These are phyloP conservation scores for Pyrus bretschneideri DNA, from an alignment of 306 rosid species.

Conservation along the genomic window DNA sequence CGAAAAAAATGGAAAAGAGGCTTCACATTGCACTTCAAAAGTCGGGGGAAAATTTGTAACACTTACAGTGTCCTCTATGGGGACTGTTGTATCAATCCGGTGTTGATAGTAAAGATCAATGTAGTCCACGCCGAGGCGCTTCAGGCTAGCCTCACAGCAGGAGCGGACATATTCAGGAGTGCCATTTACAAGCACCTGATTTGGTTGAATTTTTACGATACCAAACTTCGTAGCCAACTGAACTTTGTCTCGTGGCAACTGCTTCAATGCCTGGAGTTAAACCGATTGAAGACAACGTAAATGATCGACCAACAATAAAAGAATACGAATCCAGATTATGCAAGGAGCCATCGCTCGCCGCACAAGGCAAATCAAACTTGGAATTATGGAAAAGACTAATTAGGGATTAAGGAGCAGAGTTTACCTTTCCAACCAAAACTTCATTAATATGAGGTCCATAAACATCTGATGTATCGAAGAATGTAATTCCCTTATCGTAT, in stretches of 20 bases:
- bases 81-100: conserved; percentile 60
- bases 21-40: background rate
- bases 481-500: conserved; percentile 53
- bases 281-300: background rate
- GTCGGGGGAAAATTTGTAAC: background rate
- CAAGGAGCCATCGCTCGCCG: no score
- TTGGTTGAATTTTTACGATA: conserved; percentile 21
- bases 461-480: conserved; percentile 59
- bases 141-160: conserved; percentile 70
- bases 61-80: conserved; percentile 80
- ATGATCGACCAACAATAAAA: background rate
- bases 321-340: background rate
- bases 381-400: background rate
- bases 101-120: conserved; percentile 91
- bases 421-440: conserved; percentile 67
- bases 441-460: conserved; percentile 59
- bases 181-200: conserved; percentile 40
- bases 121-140: conserved; percentile 61
- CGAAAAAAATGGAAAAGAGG: background rate
- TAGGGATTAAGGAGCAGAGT: background rate
- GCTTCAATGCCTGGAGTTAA: conserved; percentile 50
- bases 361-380: background rate
- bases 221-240: conserved; percentile 87
- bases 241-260: conserved; percentile 62
- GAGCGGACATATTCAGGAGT: conserved; percentile 76